These are phyloP conservation scores for Jatropha podagrica DNA, from an alignment of 441 rosid species.

Conservation along the genomic window DNA sequence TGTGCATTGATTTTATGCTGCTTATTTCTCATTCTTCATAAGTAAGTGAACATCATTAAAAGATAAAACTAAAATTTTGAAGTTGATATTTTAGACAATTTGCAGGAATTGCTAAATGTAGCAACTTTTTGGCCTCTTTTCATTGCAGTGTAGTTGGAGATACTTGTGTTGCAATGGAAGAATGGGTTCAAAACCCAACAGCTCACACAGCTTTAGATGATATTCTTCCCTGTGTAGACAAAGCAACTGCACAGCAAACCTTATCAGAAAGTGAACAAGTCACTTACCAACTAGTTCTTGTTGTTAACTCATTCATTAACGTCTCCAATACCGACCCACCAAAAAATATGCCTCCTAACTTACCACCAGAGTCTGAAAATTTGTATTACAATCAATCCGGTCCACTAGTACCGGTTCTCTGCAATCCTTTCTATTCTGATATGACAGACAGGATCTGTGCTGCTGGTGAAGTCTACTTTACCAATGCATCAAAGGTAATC, in stretches of 20 bases:
- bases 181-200: constrained; percentile 79
- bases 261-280: constrained; percentile 49
- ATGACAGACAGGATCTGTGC: constrained; percentile 59
- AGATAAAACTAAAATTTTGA: background rate
- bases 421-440: constrained; percentile 70
- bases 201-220: constrained; percentile 80
- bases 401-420: constrained; percentile 66
- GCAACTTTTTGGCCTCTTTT: background rate
- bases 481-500: constrained; percentile 66
- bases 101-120: background rate
- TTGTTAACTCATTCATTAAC: constrained; percentile 48
- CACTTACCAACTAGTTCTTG: constrained; percentile 46
- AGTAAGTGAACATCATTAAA: constrained; percentile 39
- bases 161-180: constrained; percentile 81
- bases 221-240: constrained; percentile 80
- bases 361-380: constrained; percentile 36
- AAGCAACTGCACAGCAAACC: constrained; percentile 69
- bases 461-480: constrained; percentile 53
- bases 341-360: constrained; percentile 25
- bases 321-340: constrained; percentile 37
- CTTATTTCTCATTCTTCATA: constrained; percentile 66
- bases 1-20: constrained; percentile 70
- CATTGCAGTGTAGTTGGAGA: constrained; percentile 63
- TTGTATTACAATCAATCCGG: constrained; percentile 85
- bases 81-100: background rate